These are phyloP conservation scores for Sungouiozyma intestinalis DNA, from an alignment of 805 yeast species.

Conservation along the genomic window DNA sequence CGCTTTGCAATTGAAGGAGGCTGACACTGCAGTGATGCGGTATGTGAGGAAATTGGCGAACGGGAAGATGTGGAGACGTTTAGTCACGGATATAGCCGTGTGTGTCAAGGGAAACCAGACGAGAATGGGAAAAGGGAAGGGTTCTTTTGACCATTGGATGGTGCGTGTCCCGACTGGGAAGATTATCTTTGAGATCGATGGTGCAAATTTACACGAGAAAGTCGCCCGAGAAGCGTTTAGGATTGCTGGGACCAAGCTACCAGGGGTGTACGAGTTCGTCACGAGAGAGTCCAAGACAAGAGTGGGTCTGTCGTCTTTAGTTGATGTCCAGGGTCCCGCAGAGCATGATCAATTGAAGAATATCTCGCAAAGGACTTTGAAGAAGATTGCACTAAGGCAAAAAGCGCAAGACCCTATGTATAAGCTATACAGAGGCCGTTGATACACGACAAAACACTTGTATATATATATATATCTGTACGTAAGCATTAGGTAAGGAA, in stretches of 20 bases:
- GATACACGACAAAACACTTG: constrained; percentile 10
- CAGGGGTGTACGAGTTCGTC: constrained; percentile 84
- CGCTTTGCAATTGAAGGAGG: constrained; percentile 84
- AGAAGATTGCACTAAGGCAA: constrained; percentile 46
- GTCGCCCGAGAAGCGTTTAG: constrained; percentile 85
- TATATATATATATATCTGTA: constrained; percentile 6
- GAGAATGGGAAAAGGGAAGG: constrained; percentile 99
- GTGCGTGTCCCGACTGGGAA: constrained; percentile 93
- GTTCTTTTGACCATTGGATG: constrained; percentile 96
- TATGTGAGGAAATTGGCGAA: constrained; percentile 57
- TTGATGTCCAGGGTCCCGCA: constrained; percentile 29
- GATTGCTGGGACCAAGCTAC: constrained; percentile 84
- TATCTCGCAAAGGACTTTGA: constrained; percentile 51
- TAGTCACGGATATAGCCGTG: constrained; percentile 78
- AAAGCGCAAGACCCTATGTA: constrained; percentile 43
- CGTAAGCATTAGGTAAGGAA: not conserved
- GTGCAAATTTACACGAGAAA: constrained; percentile 69
- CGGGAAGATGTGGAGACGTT: constrained; percentile 69
- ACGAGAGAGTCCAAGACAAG: constrained; percentile 54
- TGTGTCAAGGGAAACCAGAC: constrained; percentile 96
- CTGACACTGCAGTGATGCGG: constrained; percentile 78
- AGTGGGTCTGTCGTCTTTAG: constrained; percentile 54
- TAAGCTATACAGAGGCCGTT: constrained; percentile 54
- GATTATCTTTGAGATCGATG: constrained; percentile 73
- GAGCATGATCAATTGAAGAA: constrained; percentile 40